Conservation (phyloP, 352 stramenopile species). For the Globisporangium cystogenes region DNA sequence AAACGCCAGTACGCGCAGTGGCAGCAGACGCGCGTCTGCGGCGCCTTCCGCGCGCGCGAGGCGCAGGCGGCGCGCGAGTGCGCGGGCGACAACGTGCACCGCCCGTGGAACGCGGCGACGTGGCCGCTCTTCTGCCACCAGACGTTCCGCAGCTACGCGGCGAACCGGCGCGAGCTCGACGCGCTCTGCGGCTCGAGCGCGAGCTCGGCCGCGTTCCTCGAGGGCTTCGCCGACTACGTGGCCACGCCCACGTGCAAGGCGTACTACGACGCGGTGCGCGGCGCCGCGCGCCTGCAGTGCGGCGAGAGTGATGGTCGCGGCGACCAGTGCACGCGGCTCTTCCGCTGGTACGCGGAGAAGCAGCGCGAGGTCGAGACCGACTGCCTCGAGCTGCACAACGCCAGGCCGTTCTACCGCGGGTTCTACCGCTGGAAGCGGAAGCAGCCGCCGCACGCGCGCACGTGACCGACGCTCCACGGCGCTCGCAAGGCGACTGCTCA, state of each 20-base stretch:
- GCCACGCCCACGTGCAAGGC: slow-evolving; percentile 41
- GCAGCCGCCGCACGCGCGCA: too few species aligned
- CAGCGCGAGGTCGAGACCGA: slow-evolving; percentile 35
- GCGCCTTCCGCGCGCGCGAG: slow-evolving; percentile 47
- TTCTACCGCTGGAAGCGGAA: slow-evolving; percentile 16
- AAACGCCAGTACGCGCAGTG: slow-evolving; percentile 35
- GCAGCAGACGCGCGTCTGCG: slow-evolving; percentile 40
- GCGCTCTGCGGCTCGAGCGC: slow-evolving; percentile 31
- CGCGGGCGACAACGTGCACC: slow-evolving; percentile 26
- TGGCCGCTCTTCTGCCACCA: slow-evolving; percentile 57
- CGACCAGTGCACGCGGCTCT: slow-evolving; percentile 28
- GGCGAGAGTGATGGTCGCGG: slow-evolving; percentile 7
- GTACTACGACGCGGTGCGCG: slow-evolving; percentile 53
- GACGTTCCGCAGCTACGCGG: slow-evolving; percentile 48
- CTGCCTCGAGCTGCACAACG: slow-evolving; percentile 34
- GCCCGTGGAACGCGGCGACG: slow-evolving; percentile 34
- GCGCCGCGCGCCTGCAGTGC: slow-evolving; percentile 22
- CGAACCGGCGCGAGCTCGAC: slow-evolving; percentile 36
- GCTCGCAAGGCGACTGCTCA: too few species aligned
- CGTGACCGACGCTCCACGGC: too few species aligned
- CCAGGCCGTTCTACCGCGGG: slow-evolving; percentile 16
- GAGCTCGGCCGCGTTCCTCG: slow-evolving; percentile 50
- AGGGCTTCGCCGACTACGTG: slow-evolving; percentile 51
- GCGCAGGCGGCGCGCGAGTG: slow-evolving; percentile 38
- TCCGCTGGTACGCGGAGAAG: slow-evolving; percentile 45